Percentiles rank a stretch among this genome's conserved stretches.
phyloP scores from a whole-genome alignment of 768 basidiomycete species.

The Tulasnella sp. region DNA sequence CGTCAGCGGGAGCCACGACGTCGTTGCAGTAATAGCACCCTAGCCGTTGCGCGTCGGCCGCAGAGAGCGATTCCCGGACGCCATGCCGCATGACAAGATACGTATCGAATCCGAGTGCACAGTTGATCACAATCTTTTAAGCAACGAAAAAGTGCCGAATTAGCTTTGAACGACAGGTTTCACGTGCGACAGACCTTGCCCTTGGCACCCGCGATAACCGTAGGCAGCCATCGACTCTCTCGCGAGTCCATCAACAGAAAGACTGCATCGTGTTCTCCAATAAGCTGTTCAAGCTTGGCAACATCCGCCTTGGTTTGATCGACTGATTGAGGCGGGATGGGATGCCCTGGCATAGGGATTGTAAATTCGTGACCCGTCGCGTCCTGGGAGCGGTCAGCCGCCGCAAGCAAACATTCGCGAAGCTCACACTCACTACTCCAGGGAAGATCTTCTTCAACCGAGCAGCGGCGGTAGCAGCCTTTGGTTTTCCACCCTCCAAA shows the following conservation, averaged over 20 bases:
- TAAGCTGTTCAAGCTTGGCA: slow-evolving; percentile 54
- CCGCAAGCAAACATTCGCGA: neutral
- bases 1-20: slow-evolving; percentile 90
- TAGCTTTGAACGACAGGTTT: neutral
- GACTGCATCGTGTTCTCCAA: slow-evolving; percentile 78
- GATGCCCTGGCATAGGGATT: slow-evolving; percentile 98
- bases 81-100: slow-evolving; percentile 97
- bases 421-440: slow-evolving; percentile 54
- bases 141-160: neutral
- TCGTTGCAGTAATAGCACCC: slow-evolving; percentile 99
- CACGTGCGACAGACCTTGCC: slow-evolving; percentile 48
- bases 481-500: slow-evolving; percentile 81
- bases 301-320: slow-evolving; percentile 57
- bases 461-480: slow-evolving; percentile 83
- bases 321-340: slow-evolving; percentile 43
- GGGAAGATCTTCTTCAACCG: slow-evolving; percentile 81
- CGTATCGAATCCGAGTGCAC: slow-evolving; percentile 89
- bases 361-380: slow-evolving; percentile 64
- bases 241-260: slow-evolving; percentile 98
- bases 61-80: slow-evolving; percentile 34
- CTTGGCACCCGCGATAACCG: slow-evolving; percentile 70
- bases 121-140: slow-evolving; percentile 75
- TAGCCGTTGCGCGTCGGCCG: slow-evolving; percentile 32
- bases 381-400: slow-evolving; percentile 39
- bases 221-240: slow-evolving; percentile 94